phyloP scores from a whole-genome alignment of 2,329 filamentous ascomycete species.

The Gnomoniopsis sp. region DNA sequence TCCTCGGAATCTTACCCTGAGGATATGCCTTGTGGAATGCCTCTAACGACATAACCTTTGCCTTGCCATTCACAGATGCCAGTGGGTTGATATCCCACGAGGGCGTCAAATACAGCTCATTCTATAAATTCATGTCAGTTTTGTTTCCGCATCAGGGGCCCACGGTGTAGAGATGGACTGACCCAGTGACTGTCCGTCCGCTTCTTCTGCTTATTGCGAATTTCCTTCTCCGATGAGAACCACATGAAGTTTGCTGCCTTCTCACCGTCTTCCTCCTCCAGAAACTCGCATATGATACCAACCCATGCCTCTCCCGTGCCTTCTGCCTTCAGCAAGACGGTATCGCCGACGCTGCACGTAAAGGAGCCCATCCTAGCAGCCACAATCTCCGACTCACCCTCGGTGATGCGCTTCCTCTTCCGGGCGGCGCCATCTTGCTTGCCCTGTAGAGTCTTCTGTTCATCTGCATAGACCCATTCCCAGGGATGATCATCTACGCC shows the following conservation, averaged over 20 bases:
- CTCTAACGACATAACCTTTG: slow-evolving; percentile 70
- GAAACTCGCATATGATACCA: slow-evolving; percentile 80
- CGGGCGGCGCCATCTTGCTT: slow-evolving; percentile 20
- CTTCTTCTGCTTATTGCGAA: slow-evolving; percentile 79
- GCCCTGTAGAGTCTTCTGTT: slow-evolving; percentile 10
- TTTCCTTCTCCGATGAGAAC: slow-evolving; percentile 91
- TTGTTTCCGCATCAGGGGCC: neutral
- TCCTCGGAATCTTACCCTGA: slow-evolving; percentile 68
- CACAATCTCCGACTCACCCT: slow-evolving; percentile 55
- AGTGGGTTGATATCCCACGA: slow-evolving; percentile 86
- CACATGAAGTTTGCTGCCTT: slow-evolving; percentile 91
- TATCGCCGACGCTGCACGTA: slow-evolving; percentile 76
- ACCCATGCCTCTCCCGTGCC: slow-evolving; percentile 88
- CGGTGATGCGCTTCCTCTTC: slow-evolving; percentile 33
- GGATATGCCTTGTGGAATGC: slow-evolving; percentile 69
- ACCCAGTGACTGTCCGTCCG: slow-evolving; percentile 72
- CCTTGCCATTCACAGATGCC: slow-evolving; percentile 86
- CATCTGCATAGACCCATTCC: slow-evolving; percentile 70
- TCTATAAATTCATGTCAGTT: slow-evolving; percentile 40
- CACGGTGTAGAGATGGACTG: slow-evolving; percentile 22
- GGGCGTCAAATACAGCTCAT: slow-evolving; percentile 88
- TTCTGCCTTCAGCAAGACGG: slow-evolving; percentile 82
- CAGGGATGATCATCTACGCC: slow-evolving; percentile 69
- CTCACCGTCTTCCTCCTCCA: slow-evolving; percentile 68
- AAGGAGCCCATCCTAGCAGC: slow-evolving; percentile 82